Conservation (phyloP, 2,329 filamentous ascomycete species). For the Teratosphaeria gauchensis region DNA sequence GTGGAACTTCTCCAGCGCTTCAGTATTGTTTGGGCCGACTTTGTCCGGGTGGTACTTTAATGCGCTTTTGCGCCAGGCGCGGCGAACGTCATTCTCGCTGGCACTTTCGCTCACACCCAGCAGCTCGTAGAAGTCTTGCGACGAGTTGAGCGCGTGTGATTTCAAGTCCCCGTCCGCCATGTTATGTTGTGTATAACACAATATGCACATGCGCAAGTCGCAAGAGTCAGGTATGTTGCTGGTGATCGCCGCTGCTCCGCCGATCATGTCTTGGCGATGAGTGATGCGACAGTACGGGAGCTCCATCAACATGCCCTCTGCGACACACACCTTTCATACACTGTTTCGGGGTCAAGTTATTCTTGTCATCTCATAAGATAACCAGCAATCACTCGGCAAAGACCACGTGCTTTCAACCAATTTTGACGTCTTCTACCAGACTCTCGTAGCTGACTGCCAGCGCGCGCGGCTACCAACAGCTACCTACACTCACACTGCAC, state of each 20-base stretch:
- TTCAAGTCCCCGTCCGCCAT: constrained; percentile 35
- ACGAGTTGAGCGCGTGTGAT: constrained; percentile 30
- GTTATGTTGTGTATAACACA: background rate
- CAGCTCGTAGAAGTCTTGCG: constrained; percentile 65
- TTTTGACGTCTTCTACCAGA: background rate
- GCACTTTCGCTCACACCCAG: constrained; percentile 58
- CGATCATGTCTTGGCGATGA: background rate
- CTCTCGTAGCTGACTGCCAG: background rate
- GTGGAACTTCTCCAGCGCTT: constrained; percentile 73
- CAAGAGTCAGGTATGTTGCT: background rate
- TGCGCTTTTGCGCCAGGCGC: constrained; percentile 74
- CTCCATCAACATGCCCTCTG: background rate
- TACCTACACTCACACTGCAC: background rate
- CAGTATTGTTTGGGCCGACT: constrained; percentile 49
- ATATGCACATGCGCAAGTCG: background rate
- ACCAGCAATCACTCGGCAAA: no score
- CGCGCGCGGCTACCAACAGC: background rate
- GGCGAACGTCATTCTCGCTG: constrained; percentile 62
- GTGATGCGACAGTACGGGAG: background rate
- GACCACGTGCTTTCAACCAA: background rate
- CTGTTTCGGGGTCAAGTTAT: background rate
- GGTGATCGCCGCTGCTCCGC: background rate
- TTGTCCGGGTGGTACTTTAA: constrained; percentile 95
- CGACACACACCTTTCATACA: background rate
- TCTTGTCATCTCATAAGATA: no score